Base-by-base conservation (phyloP, 495 filamentous ascomycete genomes). In the Penicillium daleae region DNA sequence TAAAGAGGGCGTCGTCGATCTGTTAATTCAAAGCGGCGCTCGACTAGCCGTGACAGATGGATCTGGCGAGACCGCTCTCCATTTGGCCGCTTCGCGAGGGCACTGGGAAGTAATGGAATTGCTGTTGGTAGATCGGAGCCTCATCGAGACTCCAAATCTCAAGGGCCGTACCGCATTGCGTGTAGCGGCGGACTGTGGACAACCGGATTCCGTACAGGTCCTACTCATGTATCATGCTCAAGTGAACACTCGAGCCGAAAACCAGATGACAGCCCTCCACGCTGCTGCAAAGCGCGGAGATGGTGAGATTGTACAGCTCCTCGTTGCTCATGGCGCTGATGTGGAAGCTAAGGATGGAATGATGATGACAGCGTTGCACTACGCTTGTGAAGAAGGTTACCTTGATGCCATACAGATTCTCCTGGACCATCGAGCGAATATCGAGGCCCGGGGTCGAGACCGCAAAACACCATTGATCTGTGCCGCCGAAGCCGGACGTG, bases 311-410 rank as follows among this genome's bases (percentile, higher is more conserved):
- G 64, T 73, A 19, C 66, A 68, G 33, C 63, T 79, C 15, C 60
- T 83, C 2, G 39, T 78, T 29, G 64, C 51, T 15, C 65, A 73
- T 29, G 71, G 70, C 7, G 80, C 77, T 15, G 77, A 81, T 56
- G 33, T 76, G 24, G 78, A 82, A 53, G 76, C 77, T 2, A 79
- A 76, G 52, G 76, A 82, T 63, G 71, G 60, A 5, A 63, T 63
- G 2, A 74, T 79, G 64, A 80, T 78, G 74, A 77, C 73, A 10
- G 76, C 79, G 29, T 54, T 81, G 17, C 79, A 80, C 61, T 74
- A 81, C 54, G 76, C 76, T 9, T 78, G 76, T 27, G 70, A 78
- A 52, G 68, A 60, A 4, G 78, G 75, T 8, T 69, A 77, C 50
- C 44, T 71, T 7, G 60, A 66, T 15, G 71, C 74, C 2, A 69